Base-by-base conservation (phyloP, 768 basidiomycete species). In the Amylocystis lapponica region DNA sequence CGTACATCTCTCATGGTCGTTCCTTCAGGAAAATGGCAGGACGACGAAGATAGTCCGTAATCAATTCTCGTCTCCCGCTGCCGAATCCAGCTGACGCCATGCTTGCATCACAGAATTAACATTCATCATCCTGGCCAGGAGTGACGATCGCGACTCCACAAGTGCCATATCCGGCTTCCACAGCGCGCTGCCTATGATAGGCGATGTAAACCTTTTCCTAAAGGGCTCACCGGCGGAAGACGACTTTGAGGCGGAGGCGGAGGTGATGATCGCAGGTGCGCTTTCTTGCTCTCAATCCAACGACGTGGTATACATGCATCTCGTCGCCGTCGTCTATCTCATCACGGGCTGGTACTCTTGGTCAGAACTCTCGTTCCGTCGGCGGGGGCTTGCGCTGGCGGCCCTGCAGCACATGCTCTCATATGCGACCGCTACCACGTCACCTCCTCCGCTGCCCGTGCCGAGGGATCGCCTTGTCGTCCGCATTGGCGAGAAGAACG, bases 181-280 rank as follows among this genome's bases (percentile, higher is more conserved):
- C n/a, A 68, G 53, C 29, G 21, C 62, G 58, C 56, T 70, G 46
- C 75, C 72, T 9, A 93, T 95, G 91, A 67, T 94, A 16, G 94
- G 94, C 25, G 94, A 97, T 58, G 91, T 92, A 27, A 96, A 96
- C 61, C 64, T 96, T 21, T 96, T 96, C 61, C 64, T 95, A 32
- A 83, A 84, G 35, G 79, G 81, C 35, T 51, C 59, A 14, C 61
- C 49, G 25, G 54, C 45, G 9, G 52, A 56, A 16, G 51, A 50
- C 9, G 65, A 65, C 26, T 74, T 78, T 43, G 82, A 91, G 49
- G 87, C 79, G 2, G 94, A 97, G 56, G 76, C 81, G 21, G 91
- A 95, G 60, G 81, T 95, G 47, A 97, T 95, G 93, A 85, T 95
- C 47, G 91, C 92, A 54, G 86, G 88, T 82, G 48, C 51, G 38